Base-by-base conservation (phyloP, 1,284 basidiomycete genomes). In the Cutaneotrichosporon cyanovorans region DNA sequence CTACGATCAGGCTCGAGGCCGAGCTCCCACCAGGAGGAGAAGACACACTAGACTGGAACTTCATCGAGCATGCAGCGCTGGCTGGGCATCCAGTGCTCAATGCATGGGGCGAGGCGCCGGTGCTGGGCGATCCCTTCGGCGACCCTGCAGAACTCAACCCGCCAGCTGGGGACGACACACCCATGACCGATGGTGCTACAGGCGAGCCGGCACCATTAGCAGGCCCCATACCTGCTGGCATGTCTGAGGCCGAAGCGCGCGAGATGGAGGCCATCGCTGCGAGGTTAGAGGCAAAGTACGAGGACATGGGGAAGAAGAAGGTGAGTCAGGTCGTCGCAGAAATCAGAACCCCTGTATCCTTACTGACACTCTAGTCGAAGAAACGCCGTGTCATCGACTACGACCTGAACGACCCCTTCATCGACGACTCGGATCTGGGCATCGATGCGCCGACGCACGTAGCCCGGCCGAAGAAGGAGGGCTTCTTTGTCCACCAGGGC, bases 341-440 rank as follows among this genome's bases (percentile, higher is more conserved):
- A 39, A n/a, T 9, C 23, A 35, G 37, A 28, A 28, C 7, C 25
- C 8, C 7, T 28, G 12, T 12, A 28, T 7, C 25, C 12, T 28
- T 34, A 40, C 40, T 16, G 36, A 2, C 8, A 28, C 25, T 28
- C 7, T 28, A 28, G 25, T 28, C 25, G 25, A 41, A 56, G 49
- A 82, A 83, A 69, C 79, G 77, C 46, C 72, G 74, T 4, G 73
- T 74, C 0, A 69, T 78, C 19, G 83, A 85, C 56, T 98, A 98
- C 75, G 92, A 98, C 72, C 76, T 84, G 16, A 76, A 78, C 1
- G 93, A 98, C 72, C 86, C 88, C 0, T 97, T 97, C 73, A 96
- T 98, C 62, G 93, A 98, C 75, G 93, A 98, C 72, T 89, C 89
- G 0, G 92, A 98, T 66, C 78, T 95, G 45, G 82, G 81, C 18